Conservation (phyloP, 306 rosid genomes). For the Betula pendula region DNA sequence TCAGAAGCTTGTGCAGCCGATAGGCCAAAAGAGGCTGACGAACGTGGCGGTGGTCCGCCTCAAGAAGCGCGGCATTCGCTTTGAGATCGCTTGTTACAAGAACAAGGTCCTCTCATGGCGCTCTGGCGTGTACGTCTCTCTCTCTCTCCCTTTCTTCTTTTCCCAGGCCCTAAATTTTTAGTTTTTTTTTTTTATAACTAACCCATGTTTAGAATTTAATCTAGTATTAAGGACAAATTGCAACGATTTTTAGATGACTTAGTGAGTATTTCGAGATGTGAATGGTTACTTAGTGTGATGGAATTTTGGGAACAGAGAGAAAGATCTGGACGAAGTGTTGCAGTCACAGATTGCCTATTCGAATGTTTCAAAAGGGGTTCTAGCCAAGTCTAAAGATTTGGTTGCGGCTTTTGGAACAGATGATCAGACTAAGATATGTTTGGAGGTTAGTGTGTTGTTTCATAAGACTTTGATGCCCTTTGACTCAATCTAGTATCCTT, state of each 20-base stretch:
- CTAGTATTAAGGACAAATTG: not conserved
- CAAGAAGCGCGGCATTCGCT: conserved; percentile 76
- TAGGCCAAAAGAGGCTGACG: conserved; percentile 94
- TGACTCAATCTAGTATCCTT: not conserved
- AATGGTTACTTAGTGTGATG: not conserved
- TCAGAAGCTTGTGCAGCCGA: conserved; percentile 70
- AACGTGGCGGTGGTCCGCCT: conserved; percentile 96
- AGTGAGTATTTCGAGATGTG: not conserved
- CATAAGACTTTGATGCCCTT: not conserved
- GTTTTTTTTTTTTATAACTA: not conserved
- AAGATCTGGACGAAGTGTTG: conserved; percentile 88
- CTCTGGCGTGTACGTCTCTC: conserved; percentile 72
- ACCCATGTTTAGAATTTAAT: not conserved
- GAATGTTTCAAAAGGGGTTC: conserved; percentile 93
- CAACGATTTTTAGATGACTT: too few relatives aligned
- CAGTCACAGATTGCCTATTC: conserved; percentile 85
- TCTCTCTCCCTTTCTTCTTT: not conserved
- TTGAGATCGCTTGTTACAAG: conserved; percentile 90
- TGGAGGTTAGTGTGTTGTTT: conserved; percentile 54
- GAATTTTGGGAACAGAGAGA: conserved; percentile 54
- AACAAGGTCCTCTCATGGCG: conserved; percentile 98
- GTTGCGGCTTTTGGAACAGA: conserved; percentile 75
- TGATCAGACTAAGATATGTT: conserved; percentile 70
- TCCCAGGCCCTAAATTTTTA: conserved; percentile 6
- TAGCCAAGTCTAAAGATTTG: conserved; percentile 86